A percentile compares a stretch with the other conserved stretches of the same genome.
phyloP scores from a whole-genome alignment of 495 filamentous ascomycete species.

The Astrothelium subdiscretum region DNA sequence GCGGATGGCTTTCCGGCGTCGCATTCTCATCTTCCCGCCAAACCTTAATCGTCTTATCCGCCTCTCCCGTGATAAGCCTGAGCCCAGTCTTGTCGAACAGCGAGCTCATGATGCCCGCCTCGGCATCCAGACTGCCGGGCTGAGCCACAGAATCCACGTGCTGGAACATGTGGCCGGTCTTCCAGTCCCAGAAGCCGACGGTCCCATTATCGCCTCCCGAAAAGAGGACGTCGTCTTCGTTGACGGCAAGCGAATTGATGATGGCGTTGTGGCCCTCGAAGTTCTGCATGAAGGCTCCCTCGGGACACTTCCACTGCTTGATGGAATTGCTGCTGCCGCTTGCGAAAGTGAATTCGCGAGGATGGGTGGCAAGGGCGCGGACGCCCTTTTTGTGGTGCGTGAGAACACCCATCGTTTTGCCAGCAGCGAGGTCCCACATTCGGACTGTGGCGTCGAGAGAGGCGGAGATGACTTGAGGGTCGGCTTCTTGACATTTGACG shows the following conservation, averaged over 20 bases:
- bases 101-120: constrained; percentile 84
- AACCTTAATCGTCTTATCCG: constrained; percentile 97
- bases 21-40: constrained; percentile 89
- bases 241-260: constrained; percentile 88
- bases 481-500: constrained; percentile 86
- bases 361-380: constrained; percentile 72
- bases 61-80: constrained; percentile 84
- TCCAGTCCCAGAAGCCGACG: constrained; percentile 99
- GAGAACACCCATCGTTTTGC: constrained; percentile 88
- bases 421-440: constrained; percentile 92
- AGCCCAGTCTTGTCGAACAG: constrained; percentile 84
- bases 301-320: constrained; percentile 99
- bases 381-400: constrained; percentile 99
- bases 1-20: constrained; percentile 79
- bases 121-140: constrained; percentile 86
- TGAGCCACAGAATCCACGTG: constrained; percentile 79
- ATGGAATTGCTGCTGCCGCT: constrained; percentile 83
- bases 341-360: constrained; percentile 93
- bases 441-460: constrained; percentile 88
- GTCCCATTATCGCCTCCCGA: constrained; percentile 93
- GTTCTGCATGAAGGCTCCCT: constrained; percentile 98
- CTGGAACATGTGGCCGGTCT: constrained; percentile 87
- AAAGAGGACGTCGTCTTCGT: constrained; percentile 90
- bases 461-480: constrained; percentile 87
- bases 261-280: constrained; percentile 94